These are phyloP conservation scores for Aspergillus aculeatus DNA, from an alignment of 2,329 filamentous ascomycete genomes.

Conservation along the genomic window DNA sequence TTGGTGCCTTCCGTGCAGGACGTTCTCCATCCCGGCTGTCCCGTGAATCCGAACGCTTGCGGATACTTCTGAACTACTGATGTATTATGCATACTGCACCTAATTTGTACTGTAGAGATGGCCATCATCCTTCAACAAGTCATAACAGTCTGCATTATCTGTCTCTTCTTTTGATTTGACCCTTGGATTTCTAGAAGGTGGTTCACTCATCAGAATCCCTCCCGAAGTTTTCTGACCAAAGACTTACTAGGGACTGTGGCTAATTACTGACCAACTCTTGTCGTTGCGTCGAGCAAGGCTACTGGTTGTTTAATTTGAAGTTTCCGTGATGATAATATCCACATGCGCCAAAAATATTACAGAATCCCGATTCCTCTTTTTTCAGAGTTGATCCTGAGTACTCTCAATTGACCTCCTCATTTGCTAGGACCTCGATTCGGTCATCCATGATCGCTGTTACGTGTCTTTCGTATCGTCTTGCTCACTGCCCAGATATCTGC, in stretches of 20 bases:
- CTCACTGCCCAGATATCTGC: neutral
- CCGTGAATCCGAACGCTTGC: neutral
- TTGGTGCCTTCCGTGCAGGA: too few species aligned
- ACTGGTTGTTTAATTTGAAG: slow-evolving; percentile 7
- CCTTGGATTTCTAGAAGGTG: too few species aligned
- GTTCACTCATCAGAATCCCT: too few species aligned
- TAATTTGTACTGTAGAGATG: too few species aligned
- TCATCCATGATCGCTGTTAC: neutral
- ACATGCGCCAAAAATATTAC: slow-evolving; percentile 1
- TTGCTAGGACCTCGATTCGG: neutral
- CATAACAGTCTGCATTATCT: neutral
- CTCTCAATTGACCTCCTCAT: neutral
- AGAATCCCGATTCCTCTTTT: neutral
- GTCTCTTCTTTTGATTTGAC: neutral
- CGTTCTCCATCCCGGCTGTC: neutral
- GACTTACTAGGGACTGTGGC: neutral
- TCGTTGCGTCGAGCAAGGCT: neutral
- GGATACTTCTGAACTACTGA: neutral
- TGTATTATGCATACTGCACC: too few species aligned
- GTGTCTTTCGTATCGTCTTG: neutral
- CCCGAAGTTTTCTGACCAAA: neutral
- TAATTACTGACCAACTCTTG: slow-evolving; percentile 2
- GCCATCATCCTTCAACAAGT: too few species aligned
- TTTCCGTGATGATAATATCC: neutral
- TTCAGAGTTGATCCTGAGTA: neutral